These are phyloP conservation scores for Apiospora hydei DNA, from an alignment of 2,329 filamentous ascomycete species.

Conservation along the genomic window DNA sequence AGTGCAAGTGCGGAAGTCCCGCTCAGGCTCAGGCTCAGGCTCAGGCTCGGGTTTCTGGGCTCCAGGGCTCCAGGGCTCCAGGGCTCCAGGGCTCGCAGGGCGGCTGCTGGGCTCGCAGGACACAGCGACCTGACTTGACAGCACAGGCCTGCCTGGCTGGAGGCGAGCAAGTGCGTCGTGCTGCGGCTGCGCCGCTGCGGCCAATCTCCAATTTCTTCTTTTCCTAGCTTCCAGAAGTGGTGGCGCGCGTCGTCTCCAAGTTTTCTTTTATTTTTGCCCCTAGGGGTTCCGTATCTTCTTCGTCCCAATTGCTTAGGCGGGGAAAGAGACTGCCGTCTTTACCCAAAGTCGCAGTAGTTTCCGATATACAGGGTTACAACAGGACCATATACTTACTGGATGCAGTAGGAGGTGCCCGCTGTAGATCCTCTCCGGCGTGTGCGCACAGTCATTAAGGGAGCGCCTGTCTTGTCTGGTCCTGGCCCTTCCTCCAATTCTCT, in stretches of 20 bases:
- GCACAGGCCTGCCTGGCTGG: background rate
- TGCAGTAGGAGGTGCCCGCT: conserved; percentile 8
- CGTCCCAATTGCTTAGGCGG: conserved; percentile 1
- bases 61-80: too few species aligned
- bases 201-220: conserved; percentile 19
- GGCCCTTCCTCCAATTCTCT: conserved; percentile 3
- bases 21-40: background rate
- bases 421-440: background rate
- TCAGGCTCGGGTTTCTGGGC: too few species aligned
- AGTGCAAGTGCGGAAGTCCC: background rate
- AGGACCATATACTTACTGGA: background rate
- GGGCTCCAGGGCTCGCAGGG: too few species aligned
- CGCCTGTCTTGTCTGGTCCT: conserved; percentile 4
- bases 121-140: too few species aligned
- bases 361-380: background rate
- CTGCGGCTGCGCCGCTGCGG: background rate
- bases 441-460: conserved; percentile 11
- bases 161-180: background rate
- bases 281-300: conserved; percentile 20
- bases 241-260: conserved; percentile 19
- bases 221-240: conserved; percentile 21
- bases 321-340: background rate
- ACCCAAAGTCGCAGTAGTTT: conserved; percentile 18
- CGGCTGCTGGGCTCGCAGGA: too few species aligned
- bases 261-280: background rate